These are phyloP conservation scores for Micractinium conductrix DNA, from an alignment of 139 green algal genomes.

Conservation along the genomic window DNA sequence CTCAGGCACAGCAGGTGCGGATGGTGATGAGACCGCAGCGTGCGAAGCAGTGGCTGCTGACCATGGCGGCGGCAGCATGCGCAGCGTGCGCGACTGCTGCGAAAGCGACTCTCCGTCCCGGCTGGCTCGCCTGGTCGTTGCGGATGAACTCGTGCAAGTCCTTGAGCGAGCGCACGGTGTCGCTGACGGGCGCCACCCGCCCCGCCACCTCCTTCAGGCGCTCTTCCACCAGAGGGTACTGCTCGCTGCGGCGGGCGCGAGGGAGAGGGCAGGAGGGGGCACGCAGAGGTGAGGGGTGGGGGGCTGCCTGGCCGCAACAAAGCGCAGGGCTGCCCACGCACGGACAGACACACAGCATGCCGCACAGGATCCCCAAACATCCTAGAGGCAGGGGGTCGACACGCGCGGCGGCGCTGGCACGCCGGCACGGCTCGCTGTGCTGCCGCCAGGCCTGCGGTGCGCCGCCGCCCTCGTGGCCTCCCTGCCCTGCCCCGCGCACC, in stretches of 20 bases:
- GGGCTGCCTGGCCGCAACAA: too few relatives aligned
- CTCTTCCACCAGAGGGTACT: conserved; percentile 24
- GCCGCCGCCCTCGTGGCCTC: not conserved
- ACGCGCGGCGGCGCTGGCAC: too few relatives aligned
- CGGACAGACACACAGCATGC: too few relatives aligned
- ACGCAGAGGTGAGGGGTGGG: not conserved
- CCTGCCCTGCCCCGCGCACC: conserved; percentile 1
- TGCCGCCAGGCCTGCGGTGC: too few relatives aligned
- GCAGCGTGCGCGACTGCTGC: not conserved
- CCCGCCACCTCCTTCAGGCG: conserved; percentile 1
- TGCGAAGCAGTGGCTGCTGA: not conserved
- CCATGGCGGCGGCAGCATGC: not conserved
- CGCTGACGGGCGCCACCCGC: conserved; percentile 17
- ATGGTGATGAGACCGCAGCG: not conserved
- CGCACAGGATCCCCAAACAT: too few relatives aligned
- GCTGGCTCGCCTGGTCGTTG: not conserved
- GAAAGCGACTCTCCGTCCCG: not conserved
- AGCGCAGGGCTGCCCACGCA: too few relatives aligned
- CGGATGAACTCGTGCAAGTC: conserved; percentile 8
- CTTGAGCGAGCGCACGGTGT: conserved; percentile 13
- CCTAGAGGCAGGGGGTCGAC: too few relatives aligned
- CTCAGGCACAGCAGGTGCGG: not conserved
- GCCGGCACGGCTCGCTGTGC: too few relatives aligned
- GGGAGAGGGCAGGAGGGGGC: not conserved
- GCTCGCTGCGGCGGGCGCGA: conserved; percentile 7